Conservation (phyloP, 768 basidiomycete genomes). For the Russula griseocarnosa region DNA sequence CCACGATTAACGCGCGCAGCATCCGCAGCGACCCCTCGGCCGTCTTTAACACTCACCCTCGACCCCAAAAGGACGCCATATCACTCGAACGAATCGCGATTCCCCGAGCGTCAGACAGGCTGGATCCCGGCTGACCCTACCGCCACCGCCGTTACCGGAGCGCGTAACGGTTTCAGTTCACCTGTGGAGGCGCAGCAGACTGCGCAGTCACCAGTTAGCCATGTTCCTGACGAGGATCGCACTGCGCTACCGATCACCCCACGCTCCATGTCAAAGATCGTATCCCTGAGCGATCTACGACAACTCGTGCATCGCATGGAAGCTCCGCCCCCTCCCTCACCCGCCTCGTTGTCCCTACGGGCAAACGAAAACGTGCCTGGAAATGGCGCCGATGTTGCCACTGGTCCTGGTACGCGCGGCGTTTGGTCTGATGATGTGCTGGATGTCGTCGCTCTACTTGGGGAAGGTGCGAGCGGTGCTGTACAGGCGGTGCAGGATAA, state of each 20-base stretch:
- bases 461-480: slow-evolving; percentile 88
- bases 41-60: slow-evolving; percentile 16
- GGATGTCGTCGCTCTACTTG: slow-evolving; percentile 66
- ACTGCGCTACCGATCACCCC: slow-evolving; percentile 20
- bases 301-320: slow-evolving; percentile 24
- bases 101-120: background rate
- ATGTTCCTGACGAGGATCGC: slow-evolving; percentile 1
- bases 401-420: background rate
- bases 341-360: slow-evolving; percentile 1
- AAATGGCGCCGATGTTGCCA: background rate
- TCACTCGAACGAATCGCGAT: background rate
- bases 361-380: background rate
- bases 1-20: slow-evolving; percentile 10
- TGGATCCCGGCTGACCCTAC: background rate
- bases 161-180: background rate
- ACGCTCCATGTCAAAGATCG: slow-evolving; percentile 22
- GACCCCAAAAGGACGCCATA: slow-evolving; percentile 7
- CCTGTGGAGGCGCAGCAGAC: slow-evolving; percentile 1
- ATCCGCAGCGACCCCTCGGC: slow-evolving; percentile 1
- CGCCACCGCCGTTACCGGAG: background rate
- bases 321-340: background rate
- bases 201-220: background rate
- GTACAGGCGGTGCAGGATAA: slow-evolving; percentile 84
- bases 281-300: slow-evolving; percentile 18
- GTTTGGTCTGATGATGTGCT: slow-evolving; percentile 59